Conservation (phyloP, 2,329 filamentous ascomycete species). For the Fusarium subtropicale region DNA sequence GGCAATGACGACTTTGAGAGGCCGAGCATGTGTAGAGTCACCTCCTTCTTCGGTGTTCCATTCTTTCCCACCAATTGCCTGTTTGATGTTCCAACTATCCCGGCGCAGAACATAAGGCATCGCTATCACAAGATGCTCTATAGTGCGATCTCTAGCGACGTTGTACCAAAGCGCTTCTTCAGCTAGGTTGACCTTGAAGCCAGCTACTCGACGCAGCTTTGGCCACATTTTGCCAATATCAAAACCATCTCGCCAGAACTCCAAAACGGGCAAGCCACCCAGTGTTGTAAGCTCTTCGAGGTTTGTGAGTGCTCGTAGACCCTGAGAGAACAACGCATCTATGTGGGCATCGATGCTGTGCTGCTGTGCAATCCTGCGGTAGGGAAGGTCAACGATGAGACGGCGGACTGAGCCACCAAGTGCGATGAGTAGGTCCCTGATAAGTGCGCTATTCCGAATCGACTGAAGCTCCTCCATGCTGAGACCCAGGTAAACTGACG, state of each 20-base stretch:
- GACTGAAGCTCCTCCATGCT: constrained; percentile 3
- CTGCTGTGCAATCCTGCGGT: constrained; percentile 12
- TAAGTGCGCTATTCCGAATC: neutral
- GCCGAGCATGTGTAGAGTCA: constrained; percentile 28
- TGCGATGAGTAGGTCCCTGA: constrained; percentile 15
- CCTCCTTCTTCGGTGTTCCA: constrained; percentile 29
- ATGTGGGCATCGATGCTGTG: constrained; percentile 9
- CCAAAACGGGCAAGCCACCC: constrained; percentile 18
- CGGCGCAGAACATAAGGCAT: constrained; percentile 20
- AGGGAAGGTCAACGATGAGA: constrained; percentile 29
- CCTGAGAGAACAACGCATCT: neutral
- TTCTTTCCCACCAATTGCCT: constrained; percentile 7
- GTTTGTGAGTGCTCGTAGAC: constrained; percentile 11
- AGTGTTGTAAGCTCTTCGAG: constrained; percentile 32
- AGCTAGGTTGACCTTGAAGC: constrained; percentile 28
- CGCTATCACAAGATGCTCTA: constrained; percentile 18
- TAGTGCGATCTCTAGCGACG: constrained; percentile 8
- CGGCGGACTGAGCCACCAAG: constrained; percentile 23
- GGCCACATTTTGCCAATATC: constrained; percentile 24
- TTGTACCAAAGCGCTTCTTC: constrained; percentile 32
- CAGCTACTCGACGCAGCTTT: constrained; percentile 21
- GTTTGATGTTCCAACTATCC: constrained; percentile 32
- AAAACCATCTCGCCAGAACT: constrained; percentile 24
- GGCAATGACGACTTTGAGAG: constrained; percentile 24
- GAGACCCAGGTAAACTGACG: constrained; percentile 30